These are phyloP conservation scores for Globisporangium rhizosaccharum DNA, from an alignment of 352 stramenopile species.

Conservation along the genomic window DNA sequence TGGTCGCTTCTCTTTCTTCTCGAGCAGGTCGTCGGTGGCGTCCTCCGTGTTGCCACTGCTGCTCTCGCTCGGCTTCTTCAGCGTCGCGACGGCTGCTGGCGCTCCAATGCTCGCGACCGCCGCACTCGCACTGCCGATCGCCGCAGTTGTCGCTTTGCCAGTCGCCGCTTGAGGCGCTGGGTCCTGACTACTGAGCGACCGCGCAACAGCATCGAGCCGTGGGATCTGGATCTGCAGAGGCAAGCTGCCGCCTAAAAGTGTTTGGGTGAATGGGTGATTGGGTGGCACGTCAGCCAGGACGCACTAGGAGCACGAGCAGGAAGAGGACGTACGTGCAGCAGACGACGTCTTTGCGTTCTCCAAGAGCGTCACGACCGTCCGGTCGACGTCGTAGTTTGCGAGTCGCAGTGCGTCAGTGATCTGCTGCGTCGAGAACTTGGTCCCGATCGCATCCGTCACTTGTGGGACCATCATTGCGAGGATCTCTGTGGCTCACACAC, in stretches of 20 bases:
- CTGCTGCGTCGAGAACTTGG: conserved; percentile 49
- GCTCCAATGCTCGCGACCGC: background rate
- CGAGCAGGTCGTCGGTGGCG: conserved; percentile 3
- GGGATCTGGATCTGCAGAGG: conserved; percentile 66
- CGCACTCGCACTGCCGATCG: conserved; percentile 26
- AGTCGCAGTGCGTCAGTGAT: conserved; percentile 60
- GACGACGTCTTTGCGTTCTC: conserved; percentile 61
- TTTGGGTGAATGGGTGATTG: background rate
- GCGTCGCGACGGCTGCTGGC: too few relatives aligned
- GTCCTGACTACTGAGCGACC: conserved; percentile 35
- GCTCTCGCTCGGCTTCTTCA: background rate
- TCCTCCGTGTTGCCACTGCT: background rate
- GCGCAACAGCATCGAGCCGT: conserved; percentile 49
- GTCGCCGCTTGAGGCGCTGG: conserved; percentile 17
- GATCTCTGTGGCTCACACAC: conserved; percentile 29
- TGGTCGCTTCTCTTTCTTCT: conserved; percentile 22
- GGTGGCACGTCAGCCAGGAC: background rate
- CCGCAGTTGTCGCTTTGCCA: conserved; percentile 38
- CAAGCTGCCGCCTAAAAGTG: conserved; percentile 23
- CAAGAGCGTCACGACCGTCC: conserved; percentile 63
- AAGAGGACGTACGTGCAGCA: conserved; percentile 13
- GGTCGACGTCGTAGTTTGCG: conserved; percentile 78
- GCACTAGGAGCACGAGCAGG: background rate
- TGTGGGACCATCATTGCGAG: conserved; percentile 51
- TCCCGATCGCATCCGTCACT: conserved; percentile 43